Evolutionary conservation across 345 rosid species (phyloP).

Genomic region (Euphorbia pulcherrima): DNA sequence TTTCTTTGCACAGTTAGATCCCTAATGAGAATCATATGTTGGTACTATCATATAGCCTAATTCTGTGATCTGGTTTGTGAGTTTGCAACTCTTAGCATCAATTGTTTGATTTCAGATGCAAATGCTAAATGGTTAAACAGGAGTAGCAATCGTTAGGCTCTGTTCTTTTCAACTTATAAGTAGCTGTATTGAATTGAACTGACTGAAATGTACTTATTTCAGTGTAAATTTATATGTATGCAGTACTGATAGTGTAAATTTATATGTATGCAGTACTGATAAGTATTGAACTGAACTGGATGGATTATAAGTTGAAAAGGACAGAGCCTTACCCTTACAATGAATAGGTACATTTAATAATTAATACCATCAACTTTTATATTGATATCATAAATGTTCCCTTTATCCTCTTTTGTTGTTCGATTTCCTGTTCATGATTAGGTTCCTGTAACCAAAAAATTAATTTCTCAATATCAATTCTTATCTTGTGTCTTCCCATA

Average conservation of each 20-base stretch:
- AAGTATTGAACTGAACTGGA: too few relatives aligned
- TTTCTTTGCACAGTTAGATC: neutral
- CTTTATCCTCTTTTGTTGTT: neutral
- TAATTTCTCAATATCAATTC: neutral
- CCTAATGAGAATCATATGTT: neutral
- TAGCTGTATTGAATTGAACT: too few relatives aligned
- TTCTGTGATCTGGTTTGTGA: neutral
- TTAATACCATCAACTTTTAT: neutral
- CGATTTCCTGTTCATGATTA: neutral
- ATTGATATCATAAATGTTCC: neutral
- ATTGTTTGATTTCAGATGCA: neutral
- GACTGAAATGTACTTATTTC: too few relatives aligned
- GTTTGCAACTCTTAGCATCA: neutral
- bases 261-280: too few relatives aligned
- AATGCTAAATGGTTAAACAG: neutral
- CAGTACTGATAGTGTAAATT: too few relatives aligned
- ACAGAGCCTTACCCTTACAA: neutral
- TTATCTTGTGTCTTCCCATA: neutral
- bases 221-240: too few relatives aligned
- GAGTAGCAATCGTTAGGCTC: neutral
- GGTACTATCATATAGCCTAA: neutral
- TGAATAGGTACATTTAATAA: too few relatives aligned
- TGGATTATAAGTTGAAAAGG: too few relatives aligned
- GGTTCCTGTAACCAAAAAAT: neutral
- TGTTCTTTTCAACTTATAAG: too few relatives aligned